phyloP scores from a whole-genome alignment of 495 filamentous ascomycete species.

The Podospora didyma region DNA sequence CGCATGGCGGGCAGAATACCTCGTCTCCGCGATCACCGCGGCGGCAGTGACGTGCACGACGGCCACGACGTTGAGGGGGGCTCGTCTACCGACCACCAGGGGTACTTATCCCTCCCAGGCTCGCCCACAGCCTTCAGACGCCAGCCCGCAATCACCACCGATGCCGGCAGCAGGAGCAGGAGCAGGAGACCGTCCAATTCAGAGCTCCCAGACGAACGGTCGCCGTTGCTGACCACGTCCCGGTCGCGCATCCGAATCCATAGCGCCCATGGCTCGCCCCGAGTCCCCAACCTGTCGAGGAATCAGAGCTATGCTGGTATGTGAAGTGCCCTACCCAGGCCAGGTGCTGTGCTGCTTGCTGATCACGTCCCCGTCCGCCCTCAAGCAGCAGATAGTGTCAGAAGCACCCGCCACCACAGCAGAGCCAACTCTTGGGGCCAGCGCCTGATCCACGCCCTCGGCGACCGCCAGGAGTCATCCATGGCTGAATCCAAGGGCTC shows the following conservation, averaged over 20 bases:
- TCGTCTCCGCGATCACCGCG: slow-evolving; percentile 8
- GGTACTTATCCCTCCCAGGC: slow-evolving; percentile 27
- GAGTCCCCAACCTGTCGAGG: slow-evolving; percentile 38
- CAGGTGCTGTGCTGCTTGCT: neutral
- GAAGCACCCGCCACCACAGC: slow-evolving; percentile 58
- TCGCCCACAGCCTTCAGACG: slow-evolving; percentile 26
- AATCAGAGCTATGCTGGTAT: slow-evolving; percentile 46
- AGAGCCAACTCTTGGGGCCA: slow-evolving; percentile 59
- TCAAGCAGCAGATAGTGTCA: slow-evolving; percentile 35
- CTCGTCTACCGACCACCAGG: slow-evolving; percentile 3
- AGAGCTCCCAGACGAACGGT: slow-evolving; percentile 42
- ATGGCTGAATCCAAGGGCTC: slow-evolving; percentile 57
- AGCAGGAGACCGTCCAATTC: slow-evolving; percentile 27
- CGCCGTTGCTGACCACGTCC: slow-evolving; percentile 39
- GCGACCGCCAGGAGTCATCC: slow-evolving; percentile 41
- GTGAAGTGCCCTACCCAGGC: slow-evolving; percentile 7
- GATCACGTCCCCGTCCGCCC: neutral
- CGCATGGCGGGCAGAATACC: slow-evolving; percentile 23
- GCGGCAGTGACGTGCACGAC: slow-evolving; percentile 1
- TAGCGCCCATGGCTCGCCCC: slow-evolving; percentile 34
- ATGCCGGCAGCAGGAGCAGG: neutral
- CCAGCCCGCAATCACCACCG: slow-evolving; percentile 1
- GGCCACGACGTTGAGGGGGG: slow-evolving; percentile 9
- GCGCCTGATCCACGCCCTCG: slow-evolving; percentile 48
- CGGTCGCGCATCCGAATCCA: slow-evolving; percentile 41